phyloP scores from a whole-genome alignment of 192 early-diverging fungal species.

The Martensiomyces pterosporus region DNA sequence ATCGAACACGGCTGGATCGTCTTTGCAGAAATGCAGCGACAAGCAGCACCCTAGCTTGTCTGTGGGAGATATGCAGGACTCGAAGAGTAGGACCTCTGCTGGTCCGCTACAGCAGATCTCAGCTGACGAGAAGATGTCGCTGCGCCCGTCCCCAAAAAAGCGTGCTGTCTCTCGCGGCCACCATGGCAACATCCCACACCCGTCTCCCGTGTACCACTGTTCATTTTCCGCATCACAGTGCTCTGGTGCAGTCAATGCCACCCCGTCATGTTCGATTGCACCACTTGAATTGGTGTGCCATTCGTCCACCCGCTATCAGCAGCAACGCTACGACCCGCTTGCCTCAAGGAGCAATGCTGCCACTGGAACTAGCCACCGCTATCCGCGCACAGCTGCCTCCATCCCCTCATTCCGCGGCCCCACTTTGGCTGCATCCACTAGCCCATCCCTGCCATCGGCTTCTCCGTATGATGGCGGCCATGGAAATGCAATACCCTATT shows the following conservation, averaged over 20 bases:
- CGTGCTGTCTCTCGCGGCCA: conserved; percentile 44
- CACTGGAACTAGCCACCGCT: neutral
- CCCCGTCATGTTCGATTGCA: conserved; percentile 12
- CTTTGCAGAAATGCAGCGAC: too few relatives aligned
- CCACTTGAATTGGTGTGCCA: too few relatives aligned
- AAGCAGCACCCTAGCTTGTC: neutral
- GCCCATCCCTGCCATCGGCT: too few relatives aligned
- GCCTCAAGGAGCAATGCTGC: conserved; percentile 7
- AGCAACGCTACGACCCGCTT: conserved; percentile 41
- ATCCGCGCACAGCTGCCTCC: conserved; percentile 22
- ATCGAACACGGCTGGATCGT: too few relatives aligned
- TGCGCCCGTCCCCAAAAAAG: conserved; percentile 48
- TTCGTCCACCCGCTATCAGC: conserved; percentile 37
- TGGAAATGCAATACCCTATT: too few relatives aligned
- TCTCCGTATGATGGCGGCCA: too few relatives aligned
- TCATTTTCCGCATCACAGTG: conserved; percentile 1
- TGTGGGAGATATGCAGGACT: conserved; percentile 3
- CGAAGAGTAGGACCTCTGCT: conserved; percentile 15
- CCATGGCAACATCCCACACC: conserved; percentile 40
- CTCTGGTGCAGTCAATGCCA: conserved; percentile 6
- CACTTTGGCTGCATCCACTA: neutral
- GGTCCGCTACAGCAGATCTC: conserved; percentile 31
- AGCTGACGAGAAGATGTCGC: conserved; percentile 18
- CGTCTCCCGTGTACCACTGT: conserved; percentile 39
- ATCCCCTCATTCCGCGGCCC: conserved; percentile 43